These are phyloP conservation scores for Moesziomyces globuligerus DNA, from an alignment of 1,284 basidiomycete genomes.

Conservation along the genomic window DNA sequence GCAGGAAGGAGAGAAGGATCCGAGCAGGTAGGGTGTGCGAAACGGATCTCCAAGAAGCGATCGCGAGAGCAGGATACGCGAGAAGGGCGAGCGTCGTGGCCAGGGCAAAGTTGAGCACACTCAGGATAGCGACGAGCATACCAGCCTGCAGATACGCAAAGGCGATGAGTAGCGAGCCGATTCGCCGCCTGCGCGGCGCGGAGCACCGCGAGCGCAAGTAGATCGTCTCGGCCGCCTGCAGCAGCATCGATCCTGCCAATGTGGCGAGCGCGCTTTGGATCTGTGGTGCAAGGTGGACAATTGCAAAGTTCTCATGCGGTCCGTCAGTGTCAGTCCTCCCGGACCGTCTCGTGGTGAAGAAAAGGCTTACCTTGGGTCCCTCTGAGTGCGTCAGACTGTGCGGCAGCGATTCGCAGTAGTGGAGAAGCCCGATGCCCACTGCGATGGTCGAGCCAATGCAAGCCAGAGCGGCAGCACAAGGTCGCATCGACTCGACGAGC, in stretches of 20 bases:
- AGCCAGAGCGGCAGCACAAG: conserved; percentile 10
- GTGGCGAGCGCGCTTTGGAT: not conserved
- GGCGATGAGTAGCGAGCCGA: conserved; percentile 47
- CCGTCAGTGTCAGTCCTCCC: not conserved
- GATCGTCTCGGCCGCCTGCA: not conserved
- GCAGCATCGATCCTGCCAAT: not conserved
- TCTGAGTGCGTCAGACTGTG: not conserved
- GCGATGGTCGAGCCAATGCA: conserved; percentile 13
- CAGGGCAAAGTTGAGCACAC: conserved; percentile 56
- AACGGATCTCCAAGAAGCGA: conserved; percentile 8
- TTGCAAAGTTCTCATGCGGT: too few relatives aligned
- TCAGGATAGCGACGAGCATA: conserved; percentile 53
- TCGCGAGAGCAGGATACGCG: conserved; percentile 12
- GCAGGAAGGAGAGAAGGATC: not conserved
- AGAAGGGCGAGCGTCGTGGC: conserved; percentile 36
- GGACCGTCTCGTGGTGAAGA: not conserved
- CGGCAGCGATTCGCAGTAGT: conserved; percentile 1
- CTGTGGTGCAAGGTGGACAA: not conserved
- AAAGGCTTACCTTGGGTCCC: not conserved
- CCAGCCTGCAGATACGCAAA: conserved; percentile 58
- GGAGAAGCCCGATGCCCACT: conserved; percentile 3
- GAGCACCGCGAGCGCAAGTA: conserved; percentile 11
- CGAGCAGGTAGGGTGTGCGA: not conserved
- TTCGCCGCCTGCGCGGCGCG: conserved; percentile 7
- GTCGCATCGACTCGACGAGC: conserved; percentile 25